A percentile compares a stretch with the other conserved stretches of the same genome.
Conservation (phyloP, 2,329 filamentous ascomycete genomes). For the Ophiostoma novo-ulmi region DNA sequence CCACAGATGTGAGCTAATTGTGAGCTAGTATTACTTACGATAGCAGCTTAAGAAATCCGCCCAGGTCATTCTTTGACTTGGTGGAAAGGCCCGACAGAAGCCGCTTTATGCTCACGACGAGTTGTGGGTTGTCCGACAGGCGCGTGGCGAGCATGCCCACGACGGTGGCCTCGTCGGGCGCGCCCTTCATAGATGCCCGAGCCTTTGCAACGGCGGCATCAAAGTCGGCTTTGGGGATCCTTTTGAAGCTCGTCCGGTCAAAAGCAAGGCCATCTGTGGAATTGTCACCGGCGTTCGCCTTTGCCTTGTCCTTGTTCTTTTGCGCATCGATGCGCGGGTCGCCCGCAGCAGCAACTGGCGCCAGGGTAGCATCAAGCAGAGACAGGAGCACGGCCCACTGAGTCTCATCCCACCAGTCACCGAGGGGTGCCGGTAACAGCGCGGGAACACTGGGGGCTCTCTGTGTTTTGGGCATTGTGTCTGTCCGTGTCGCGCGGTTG, state of each 20-base stretch:
- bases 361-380: conserved; percentile 55
- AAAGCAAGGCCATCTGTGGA: conserved; percentile 19
- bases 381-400: conserved; percentile 53
- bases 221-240: conserved; percentile 48
- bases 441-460: neutral
- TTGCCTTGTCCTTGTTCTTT: neutral
- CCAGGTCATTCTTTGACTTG: conserved; percentile 36
- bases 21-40: conserved; percentile 33
- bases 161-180: conserved; percentile 41
- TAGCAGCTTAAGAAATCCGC: conserved; percentile 38
- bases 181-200: conserved; percentile 35
- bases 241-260: conserved; percentile 41
- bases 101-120: conserved; percentile 47
- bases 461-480: neutral
- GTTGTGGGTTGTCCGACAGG: conserved; percentile 47
- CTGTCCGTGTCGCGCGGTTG: neutral
- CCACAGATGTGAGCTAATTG: no score
- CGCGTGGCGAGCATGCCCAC: conserved; percentile 50
- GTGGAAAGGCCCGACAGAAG: conserved; percentile 38
- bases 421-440: conserved; percentile 22
- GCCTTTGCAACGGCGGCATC: conserved; percentile 41
- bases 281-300: no score
- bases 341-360: conserved; percentile 49
- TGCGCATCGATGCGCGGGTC: conserved; percentile 7
- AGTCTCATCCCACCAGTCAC: conserved; percentile 40